Evolutionary conservation across 2,329 filamentous ascomycete genomes (phyloP).

Genomic region (Chrysoporthe deuterocubensis): DNA sequence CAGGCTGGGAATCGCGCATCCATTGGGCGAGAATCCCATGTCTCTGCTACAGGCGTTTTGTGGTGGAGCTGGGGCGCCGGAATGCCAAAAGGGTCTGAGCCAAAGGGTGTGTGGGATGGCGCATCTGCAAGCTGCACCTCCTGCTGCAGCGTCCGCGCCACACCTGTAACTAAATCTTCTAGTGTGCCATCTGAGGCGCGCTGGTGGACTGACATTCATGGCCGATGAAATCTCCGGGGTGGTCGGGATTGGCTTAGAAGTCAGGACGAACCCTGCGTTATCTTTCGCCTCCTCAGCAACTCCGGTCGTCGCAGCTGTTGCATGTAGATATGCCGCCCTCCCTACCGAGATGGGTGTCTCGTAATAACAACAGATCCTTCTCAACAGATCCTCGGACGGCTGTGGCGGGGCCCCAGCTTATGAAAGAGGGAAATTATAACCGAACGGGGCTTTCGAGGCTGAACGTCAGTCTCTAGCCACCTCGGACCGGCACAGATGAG

Average conservation of each 20-base stretch:
- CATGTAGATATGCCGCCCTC: constrained; percentile 10
- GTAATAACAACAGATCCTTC: neutral
- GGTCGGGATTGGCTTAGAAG: constrained; percentile 11
- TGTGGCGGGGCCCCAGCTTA: neutral
- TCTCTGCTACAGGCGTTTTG: constrained; percentile 14
- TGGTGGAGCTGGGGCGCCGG: neutral
- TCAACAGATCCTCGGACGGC: neutral
- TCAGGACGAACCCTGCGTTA: constrained; percentile 14
- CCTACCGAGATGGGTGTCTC: neutral
- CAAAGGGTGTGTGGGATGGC: constrained; percentile 9
- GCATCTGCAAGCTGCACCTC: constrained; percentile 27
- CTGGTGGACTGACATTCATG: constrained; percentile 5
- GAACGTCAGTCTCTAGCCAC: neutral
- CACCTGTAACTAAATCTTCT: constrained; percentile 6
- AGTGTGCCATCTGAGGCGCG: neutral
- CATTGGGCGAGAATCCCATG: constrained; percentile 19
- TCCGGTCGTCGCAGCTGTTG: neutral
- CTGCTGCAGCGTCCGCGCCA: constrained; percentile 24
- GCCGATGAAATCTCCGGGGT: constrained; percentile 2
- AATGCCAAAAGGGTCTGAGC: neutral
- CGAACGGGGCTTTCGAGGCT: neutral
- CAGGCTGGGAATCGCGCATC: constrained; percentile 1
- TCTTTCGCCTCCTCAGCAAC: constrained; percentile 15
- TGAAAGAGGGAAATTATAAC: neutral
- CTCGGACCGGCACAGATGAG: neutral